phyloP scores from a whole-genome alignment of 371 early-diverging fungal species.

The Batrachochytrium dendrobatidis region DNA sequence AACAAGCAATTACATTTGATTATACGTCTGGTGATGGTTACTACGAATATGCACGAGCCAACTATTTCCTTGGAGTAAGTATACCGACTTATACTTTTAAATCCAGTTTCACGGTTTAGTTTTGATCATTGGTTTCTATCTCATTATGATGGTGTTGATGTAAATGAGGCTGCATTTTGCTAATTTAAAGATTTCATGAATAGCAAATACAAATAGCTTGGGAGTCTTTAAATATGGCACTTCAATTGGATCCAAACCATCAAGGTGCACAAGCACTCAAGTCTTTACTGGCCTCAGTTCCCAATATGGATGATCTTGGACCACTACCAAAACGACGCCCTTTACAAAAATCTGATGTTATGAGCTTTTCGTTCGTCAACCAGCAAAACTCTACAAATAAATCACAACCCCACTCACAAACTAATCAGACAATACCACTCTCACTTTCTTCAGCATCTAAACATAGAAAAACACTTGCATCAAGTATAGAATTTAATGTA shows the following conservation, averaged over 20 bases:
- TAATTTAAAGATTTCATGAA: background rate
- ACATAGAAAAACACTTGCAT: no score
- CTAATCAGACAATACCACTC: no score
- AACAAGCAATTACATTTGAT: conserved; percentile 18
- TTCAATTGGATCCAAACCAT: background rate
- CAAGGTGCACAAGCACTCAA: background rate
- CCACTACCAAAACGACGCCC: background rate
- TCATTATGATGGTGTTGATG: no score
- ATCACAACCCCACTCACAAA: no score
- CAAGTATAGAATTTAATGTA: no score
- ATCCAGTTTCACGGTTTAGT: no score
- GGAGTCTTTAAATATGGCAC: background rate
- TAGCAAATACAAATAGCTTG: background rate
- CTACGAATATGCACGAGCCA: conserved; percentile 18
- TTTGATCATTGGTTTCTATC: no score
- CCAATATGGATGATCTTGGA: background rate
- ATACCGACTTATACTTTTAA: no score
- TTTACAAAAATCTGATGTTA: background rate
- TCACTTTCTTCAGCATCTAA: no score
- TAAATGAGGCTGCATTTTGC: no score
- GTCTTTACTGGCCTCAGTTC: background rate
- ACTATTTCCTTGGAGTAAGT: conserved; percentile 10
- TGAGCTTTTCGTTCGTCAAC: background rate
- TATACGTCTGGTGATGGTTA: conserved; percentile 9
- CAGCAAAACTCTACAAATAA: no score